These are phyloP conservation scores for Ambrosia hybrid DNA, from an alignment of 140 eudicot species.

Conservation along the genomic window DNA sequence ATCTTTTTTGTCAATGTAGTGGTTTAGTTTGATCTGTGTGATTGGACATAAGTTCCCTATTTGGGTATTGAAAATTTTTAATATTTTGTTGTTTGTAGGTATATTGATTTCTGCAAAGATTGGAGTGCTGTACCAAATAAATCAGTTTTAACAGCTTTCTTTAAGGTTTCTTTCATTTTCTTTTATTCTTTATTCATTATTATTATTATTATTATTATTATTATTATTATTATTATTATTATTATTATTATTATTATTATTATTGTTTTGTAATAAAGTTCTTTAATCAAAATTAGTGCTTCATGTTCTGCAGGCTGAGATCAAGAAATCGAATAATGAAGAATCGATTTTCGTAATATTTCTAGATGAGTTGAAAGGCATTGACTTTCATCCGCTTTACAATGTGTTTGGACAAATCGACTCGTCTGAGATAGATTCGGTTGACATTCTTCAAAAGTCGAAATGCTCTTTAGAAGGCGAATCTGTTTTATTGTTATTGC, in stretches of 20 bases:
- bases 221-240: too few relatives aligned
- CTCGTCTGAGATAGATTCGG: conserved; percentile 71
- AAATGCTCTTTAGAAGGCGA: conserved; percentile 60
- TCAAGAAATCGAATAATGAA: conserved; percentile 52
- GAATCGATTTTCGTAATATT: conserved; percentile 47
- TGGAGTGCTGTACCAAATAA: conserved; percentile 55
- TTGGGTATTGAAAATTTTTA: too few relatives aligned
- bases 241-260: too few relatives aligned
- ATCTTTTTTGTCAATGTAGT: too few relatives aligned
- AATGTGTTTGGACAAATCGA: conserved; percentile 52
- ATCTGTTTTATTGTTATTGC: conserved; percentile 61
- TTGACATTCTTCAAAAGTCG: conserved; percentile 70
- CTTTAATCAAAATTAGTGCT: background rate
- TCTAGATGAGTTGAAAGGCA: conserved; percentile 66
- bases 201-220: too few relatives aligned
- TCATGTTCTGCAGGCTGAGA: conserved; percentile 57
- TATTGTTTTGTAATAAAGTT: background rate
- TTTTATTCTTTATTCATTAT: background rate
- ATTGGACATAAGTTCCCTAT: too few relatives aligned
- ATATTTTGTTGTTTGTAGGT: conserved; percentile 47
- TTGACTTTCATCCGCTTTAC: conserved; percentile 66
- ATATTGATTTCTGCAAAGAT: conserved; percentile 57
- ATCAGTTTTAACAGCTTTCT: conserved; percentile 54
- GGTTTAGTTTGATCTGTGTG: too few relatives aligned
- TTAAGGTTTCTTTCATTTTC: conserved; percentile 47